phyloP scores from a whole-genome alignment of 2,329 filamentous ascomycete species.

The Colletotrichum sojae region DNA sequence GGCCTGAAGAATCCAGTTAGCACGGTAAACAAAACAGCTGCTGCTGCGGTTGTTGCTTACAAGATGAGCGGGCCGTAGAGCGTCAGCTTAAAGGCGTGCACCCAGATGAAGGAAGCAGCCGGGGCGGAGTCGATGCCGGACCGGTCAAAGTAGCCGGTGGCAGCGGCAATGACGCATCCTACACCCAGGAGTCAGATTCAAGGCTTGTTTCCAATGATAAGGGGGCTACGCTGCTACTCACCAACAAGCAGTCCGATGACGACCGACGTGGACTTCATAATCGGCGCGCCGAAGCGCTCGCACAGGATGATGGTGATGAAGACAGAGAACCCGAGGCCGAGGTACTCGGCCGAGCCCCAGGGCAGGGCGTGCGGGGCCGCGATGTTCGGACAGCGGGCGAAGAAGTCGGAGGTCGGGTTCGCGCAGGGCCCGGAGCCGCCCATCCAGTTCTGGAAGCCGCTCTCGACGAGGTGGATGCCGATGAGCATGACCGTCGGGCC shows the following conservation, averaged over 20 bases:
- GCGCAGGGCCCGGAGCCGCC: conserved; percentile 77
- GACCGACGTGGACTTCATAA: conserved; percentile 87
- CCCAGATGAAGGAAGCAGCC: conserved; percentile 82
- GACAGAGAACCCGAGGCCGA: conserved; percentile 84
- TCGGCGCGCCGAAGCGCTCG: conserved; percentile 84
- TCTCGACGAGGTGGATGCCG: conserved; percentile 79
- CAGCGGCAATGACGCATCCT: conserved; percentile 84
- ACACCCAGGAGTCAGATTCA: neutral
- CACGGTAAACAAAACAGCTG: neutral
- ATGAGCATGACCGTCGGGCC: conserved; percentile 80
- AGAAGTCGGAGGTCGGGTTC: conserved; percentile 67
- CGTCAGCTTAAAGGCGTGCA: conserved; percentile 80
- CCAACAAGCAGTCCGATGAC: conserved; percentile 75
- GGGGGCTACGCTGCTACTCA: neutral
- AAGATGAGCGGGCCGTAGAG: conserved; percentile 82
- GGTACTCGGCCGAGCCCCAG: conserved; percentile 85
- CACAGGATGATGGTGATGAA: conserved; percentile 85
- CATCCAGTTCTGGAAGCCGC: conserved; percentile 83
- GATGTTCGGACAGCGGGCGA: conserved; percentile 75
- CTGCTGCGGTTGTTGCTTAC: neutral
- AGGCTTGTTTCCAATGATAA: neutral
- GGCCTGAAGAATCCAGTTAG: conserved; percentile 54
- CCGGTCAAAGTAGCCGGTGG: conserved; percentile 83
- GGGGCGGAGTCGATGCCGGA: conserved; percentile 80
- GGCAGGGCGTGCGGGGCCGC: conserved; percentile 78